These are phyloP conservation scores for Eremomyces bilateralis DNA, from an alignment of 495 filamentous ascomycete species.

Conservation along the genomic window DNA sequence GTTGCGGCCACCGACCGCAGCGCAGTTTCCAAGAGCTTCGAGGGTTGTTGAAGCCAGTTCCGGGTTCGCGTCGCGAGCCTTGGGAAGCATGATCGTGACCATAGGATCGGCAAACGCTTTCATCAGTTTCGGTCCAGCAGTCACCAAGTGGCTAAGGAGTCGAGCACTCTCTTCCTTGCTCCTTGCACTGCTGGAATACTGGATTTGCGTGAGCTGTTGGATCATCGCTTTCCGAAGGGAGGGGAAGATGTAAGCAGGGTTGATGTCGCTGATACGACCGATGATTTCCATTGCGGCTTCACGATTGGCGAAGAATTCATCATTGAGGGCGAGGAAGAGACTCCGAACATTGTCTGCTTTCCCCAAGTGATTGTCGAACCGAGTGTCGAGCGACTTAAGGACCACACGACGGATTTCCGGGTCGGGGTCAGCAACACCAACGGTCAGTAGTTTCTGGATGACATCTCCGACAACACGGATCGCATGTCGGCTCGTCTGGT, in stretches of 20 bases:
- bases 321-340: conserved; percentile 89
- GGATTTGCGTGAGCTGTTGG: conserved; percentile 84
- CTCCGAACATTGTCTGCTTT: conserved; percentile 92
- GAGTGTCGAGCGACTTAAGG: conserved; percentile 64
- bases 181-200: conserved; percentile 79
- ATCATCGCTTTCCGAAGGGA: conserved; percentile 83
- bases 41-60: conserved; percentile 84
- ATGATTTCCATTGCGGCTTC: conserved; percentile 93
- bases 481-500: conserved; percentile 89
- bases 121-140: conserved; percentile 74
- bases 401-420: conserved; percentile 75
- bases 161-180: conserved; percentile 92
- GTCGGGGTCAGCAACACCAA: conserved; percentile 80
- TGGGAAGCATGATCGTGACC: conserved; percentile 72
- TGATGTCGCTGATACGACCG: conserved; percentile 71
- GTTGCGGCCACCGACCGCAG: conserved; percentile 74
- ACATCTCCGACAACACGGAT: conserved; percentile 94
- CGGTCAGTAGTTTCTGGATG: conserved; percentile 84
- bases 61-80: conserved; percentile 59
- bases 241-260: conserved; percentile 93
- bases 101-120: conserved; percentile 92
- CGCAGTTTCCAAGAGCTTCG: conserved; percentile 77
- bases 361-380: conserved; percentile 85
- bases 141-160: conserved; percentile 76
- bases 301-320: conserved; percentile 75